Conservation (phyloP, 352 stramenopile species). For the Thraustochytrium sp. region DNA sequence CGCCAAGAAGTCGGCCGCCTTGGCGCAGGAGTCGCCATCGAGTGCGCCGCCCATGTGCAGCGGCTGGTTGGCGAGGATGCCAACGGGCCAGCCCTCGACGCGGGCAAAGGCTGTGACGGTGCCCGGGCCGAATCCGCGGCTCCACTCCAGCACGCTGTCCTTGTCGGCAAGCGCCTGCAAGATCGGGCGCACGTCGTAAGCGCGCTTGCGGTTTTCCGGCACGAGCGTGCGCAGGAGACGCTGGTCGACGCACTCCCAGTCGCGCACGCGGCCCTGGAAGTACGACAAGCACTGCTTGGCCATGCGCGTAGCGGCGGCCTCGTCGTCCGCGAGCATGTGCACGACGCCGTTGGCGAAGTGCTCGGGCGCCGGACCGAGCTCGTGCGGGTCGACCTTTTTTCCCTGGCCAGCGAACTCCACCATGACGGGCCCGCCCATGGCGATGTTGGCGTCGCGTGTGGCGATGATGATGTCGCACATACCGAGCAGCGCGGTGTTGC, state of each 20-base stretch:
- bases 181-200: constrained; percentile 45
- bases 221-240: constrained; percentile 31
- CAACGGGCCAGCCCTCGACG: constrained; percentile 41
- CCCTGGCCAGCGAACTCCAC: constrained; percentile 45
- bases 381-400: background rate
- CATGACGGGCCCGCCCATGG: constrained; percentile 49
- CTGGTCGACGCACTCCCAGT: constrained; percentile 28
- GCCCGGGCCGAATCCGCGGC: constrained; percentile 18
- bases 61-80: constrained; percentile 44
- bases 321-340: constrained; percentile 42
- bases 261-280: constrained; percentile 33
- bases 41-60: constrained; percentile 41
- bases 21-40: constrained; percentile 43
- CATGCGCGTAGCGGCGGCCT: constrained; percentile 19
- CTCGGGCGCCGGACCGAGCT: constrained; percentile 33
- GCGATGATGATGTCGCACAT: constrained; percentile 49
- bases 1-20: constrained; percentile 44
- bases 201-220: constrained; percentile 45
- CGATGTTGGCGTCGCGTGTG: constrained; percentile 39
- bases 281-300: constrained; percentile 49
- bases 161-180: constrained; percentile 28
- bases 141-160: constrained; percentile 42
- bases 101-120: constrained; percentile 39
- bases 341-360: constrained; percentile 44
- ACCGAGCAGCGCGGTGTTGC: constrained; percentile 46